Evolutionary conservation across 2,329 filamentous ascomycete species (phyloP), one percentile per base, ranked within the genome.

Genomic region (Atkinsonella texensis): DNA sequence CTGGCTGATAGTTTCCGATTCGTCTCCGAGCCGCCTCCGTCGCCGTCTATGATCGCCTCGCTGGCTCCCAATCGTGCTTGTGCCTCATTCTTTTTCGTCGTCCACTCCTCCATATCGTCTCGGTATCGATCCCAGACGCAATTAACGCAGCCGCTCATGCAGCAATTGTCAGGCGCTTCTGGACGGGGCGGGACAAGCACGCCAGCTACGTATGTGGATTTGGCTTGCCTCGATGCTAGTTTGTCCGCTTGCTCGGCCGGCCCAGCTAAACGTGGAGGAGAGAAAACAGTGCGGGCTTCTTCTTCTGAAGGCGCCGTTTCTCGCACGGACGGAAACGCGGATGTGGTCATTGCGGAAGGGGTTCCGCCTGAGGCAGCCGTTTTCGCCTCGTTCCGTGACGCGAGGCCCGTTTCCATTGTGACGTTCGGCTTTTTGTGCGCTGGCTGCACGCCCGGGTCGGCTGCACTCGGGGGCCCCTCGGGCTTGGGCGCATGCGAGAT

Each of bases 131-230:
- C 90, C 90, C 90, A 97, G 2, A 97, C 93, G 67, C 93, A 98
- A 66, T 97, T 90, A 47, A 95, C 91, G 65, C 93, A 98, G 3
- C 93, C 93, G 63, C 87, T 93, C 93, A 98, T 98, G 70, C 93
- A 98, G 76, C 93, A 98, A 64, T 98, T 96, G 62, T 97, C 93
- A 3, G 93, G 93, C 68, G 98, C 91, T 46, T 81, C 77, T 1
- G 93, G 93, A 46, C 80, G 79, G 0, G 89, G 90, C 2, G 93
- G 93, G 4, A 97, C 85, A 17, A 81, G 69, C 1, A 97, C 78
- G 3, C 90, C 91, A 1, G 87, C 89, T 51, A 96, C 74, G 54
- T 81, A 73, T 9, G 73, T 79, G 48, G 81, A 81, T 55, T 78
- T 74, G 13, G 75, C 71, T 12, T 80, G 71, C 38, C 81, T 75